Base-by-base conservation (phyloP, 2,329 filamentous ascomycete species). In the Fusarium sp. region DNA sequence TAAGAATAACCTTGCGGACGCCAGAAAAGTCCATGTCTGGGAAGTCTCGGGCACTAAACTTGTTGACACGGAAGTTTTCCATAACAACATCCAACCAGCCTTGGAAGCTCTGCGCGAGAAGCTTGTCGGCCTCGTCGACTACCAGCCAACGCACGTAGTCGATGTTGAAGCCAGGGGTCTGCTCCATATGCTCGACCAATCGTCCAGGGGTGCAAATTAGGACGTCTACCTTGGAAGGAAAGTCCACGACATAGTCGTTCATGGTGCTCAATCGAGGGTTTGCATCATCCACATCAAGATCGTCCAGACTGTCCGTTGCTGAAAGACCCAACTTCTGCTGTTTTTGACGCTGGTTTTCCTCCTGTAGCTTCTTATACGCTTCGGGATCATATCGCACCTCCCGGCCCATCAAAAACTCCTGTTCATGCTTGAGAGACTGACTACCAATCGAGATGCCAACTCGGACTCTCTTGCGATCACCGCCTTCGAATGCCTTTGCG, bases 131-230 rank as follows among this genome's bases (percentile, higher is more conserved):
- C 80, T 98, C 95, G 74, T 98, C 95, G 45, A 98, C 92, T 4
- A 98, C 88, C 1, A 98, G 84, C 94, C 95, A 98, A 64, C 92
- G 88, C 6, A 98, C 84, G 76, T 92, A 86, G 58, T 92, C 88
- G 22, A 98, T 84, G 1, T 86, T 88, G 77, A 98, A 98, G 0
- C 94, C 94, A 5, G 89, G 88, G 0, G 95, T 98, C 63, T 91
- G 90, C 68, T 91, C 91, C 51, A 98, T 86, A 78, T 98, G 95
- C 74, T 98, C 95, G 6, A 98, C 94, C 1, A 98, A 87, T 67
- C 95, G 89, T 63, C 96, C 96, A 1, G 95, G 95, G 0, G 95
- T 98, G 78, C 94, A 96, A 51, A 98, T 92, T 26, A 99, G 85
- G 34, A 98, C 88, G 77, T 98, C 95, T 5, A 97, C 89, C 71